A percentile compares a stretch with the other conserved stretches of the same genome.
phyloP scores from a whole-genome alignment of 306 rosid genomes.

The Phaseolus lunatus region DNA sequence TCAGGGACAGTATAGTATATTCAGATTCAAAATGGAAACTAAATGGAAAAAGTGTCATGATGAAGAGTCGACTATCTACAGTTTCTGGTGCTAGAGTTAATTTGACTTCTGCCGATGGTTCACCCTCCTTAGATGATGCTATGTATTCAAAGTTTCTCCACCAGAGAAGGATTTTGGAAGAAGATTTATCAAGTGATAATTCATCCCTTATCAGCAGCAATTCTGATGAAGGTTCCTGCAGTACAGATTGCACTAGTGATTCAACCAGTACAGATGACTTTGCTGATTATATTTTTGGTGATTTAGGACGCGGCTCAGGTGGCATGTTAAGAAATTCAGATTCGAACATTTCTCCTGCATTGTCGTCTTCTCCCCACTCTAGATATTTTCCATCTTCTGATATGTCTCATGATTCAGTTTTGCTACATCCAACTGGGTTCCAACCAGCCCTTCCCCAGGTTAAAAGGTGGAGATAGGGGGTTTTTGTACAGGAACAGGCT shows the following conservation, averaged over 20 bases:
- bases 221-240: slow-evolving; percentile 85
- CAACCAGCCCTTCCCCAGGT: slow-evolving; percentile 32
- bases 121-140: slow-evolving; percentile 41
- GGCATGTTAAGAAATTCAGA: slow-evolving; percentile 50
- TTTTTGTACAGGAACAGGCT: slow-evolving; percentile 44
- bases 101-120: slow-evolving; percentile 42
- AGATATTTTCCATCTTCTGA: slow-evolving; percentile 55
- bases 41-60: slow-evolving; percentile 52
- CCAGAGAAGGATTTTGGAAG: slow-evolving; percentile 62
- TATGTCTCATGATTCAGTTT: slow-evolving; percentile 47
- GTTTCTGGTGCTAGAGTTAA: slow-evolving; percentile 47
- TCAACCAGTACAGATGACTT: slow-evolving; percentile 73
- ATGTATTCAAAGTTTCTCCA: slow-evolving; percentile 46
- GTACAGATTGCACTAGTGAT: slow-evolving; percentile 76
- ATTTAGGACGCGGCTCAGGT: slow-evolving; percentile 54
- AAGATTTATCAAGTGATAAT: slow-evolving; percentile 86
- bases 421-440: slow-evolving; percentile 34
- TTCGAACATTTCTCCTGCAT: slow-evolving; percentile 54
- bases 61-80: slow-evolving; percentile 50
- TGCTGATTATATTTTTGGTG: slow-evolving; percentile 73
- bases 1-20: slow-evolving; percentile 61
- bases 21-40: slow-evolving; percentile 62
- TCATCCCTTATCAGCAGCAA: slow-evolving; percentile 77
- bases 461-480: slow-evolving; percentile 28
- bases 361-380: slow-evolving; percentile 54